Evolutionary conservation across 306 rosid genomes (phyloP), one percentile per base, ranked within the genome.

Genomic region (Sicyos edulis): DNA sequence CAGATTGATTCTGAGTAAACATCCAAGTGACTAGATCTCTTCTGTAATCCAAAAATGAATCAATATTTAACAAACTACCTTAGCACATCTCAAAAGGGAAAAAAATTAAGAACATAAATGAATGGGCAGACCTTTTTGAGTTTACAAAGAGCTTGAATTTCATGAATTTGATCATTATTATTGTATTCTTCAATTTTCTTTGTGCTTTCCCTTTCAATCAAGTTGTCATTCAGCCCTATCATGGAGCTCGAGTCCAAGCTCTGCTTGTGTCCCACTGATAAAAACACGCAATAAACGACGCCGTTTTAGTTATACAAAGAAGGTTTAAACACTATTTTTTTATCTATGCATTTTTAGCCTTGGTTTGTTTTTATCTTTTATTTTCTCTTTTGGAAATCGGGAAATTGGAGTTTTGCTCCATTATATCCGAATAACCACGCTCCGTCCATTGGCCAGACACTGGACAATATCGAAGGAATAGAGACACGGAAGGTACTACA

Each of bases 261-360:
- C 54, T 75, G 71, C 82, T 78, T 85, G 86, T 82, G 87, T 74
- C 96, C 96, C 96, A 88, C 96, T 92, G 19, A 3, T 14, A 1
- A 57, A 49, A 76, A 8, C 17, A 21, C 2, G 51, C 14, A 9
- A 58, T 19, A 62, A 60, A 50, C 13, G 2, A 71, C 4, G 16
- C 32, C 1, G 11, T 55, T 29, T 71, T 1, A 80, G 20, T 6
- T 72, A 45, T 58, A 26, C 24, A 16, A 67, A 75, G 7, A n/a
- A 4, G 4, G 1, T 8, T 15, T 9, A 16, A 34, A 59, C 5
- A 5, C 14, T 34, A 61, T 42, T 9, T 42, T 9, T 42, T 42
- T 11, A 0, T 16, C 17, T 8, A 8, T 34, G 10, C 16, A 34
- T 0, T 62, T 16, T 34, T n/a, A 62, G 4, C 49, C n/a, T 8